These are phyloP conservation scores for Pseudogymnoascus sp. DNA, from an alignment of 2,329 filamentous ascomycete genomes.

Conservation along the genomic window DNA sequence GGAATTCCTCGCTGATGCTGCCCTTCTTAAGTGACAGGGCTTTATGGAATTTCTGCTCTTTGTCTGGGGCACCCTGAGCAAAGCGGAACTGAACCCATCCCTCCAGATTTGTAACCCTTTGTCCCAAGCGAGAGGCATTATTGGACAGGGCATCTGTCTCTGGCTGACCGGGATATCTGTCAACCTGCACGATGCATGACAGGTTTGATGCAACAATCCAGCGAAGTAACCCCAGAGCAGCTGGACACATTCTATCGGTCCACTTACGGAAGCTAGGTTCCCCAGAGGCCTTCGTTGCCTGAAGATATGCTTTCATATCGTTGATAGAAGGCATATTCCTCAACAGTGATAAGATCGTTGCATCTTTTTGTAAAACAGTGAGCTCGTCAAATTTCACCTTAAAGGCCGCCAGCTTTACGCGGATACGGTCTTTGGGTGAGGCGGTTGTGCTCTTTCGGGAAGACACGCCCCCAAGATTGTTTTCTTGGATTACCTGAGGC, in stretches of 20 bases:
- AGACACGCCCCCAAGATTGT: neutral
- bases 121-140: constrained; percentile 26
- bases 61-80: constrained; percentile 81
- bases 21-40: constrained; percentile 47
- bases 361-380: constrained; percentile 38
- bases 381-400: constrained; percentile 54
- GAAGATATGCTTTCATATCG: constrained; percentile 48
- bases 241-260: constrained; percentile 55
- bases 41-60: constrained; percentile 67
- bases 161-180: constrained; percentile 33
- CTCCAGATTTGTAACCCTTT: constrained; percentile 52
- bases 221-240: constrained; percentile 62
- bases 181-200: constrained; percentile 76
- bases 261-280: constrained; percentile 41
- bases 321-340: constrained; percentile 55
- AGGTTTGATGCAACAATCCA: constrained; percentile 91
- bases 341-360: constrained; percentile 47
- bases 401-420: constrained; percentile 33
- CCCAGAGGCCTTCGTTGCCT: constrained; percentile 24
- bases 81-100: constrained; percentile 78
- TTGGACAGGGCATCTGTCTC: constrained; percentile 20
- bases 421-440: neutral
- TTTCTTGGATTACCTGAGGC: neutral
- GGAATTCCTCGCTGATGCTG: constrained; percentile 30
- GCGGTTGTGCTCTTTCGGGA: neutral